Conservation (phyloP, 2,329 filamentous ascomycete genomes). For the Magnaporthiopsis poae region DNA sequence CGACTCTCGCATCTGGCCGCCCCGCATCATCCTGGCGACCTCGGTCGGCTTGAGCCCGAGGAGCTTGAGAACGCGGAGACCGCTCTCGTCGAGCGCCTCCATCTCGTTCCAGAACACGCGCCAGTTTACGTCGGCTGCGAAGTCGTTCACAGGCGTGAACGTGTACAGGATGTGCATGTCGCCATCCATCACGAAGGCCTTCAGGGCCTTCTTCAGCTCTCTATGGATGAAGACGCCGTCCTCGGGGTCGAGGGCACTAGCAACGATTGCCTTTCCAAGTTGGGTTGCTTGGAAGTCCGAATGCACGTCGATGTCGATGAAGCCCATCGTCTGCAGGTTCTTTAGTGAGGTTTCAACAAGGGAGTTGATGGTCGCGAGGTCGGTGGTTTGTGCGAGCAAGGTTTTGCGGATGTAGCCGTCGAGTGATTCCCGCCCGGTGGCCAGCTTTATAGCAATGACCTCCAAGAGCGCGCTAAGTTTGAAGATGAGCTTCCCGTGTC, state of each 20-base stretch:
- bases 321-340: conserved; percentile 25
- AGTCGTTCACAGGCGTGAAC: conserved; percentile 61
- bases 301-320: conserved; percentile 41
- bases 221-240: conserved; percentile 64
- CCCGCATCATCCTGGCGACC: conserved; percentile 61
- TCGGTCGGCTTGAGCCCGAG: conserved; percentile 58
- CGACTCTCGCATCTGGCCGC: conserved; percentile 52
- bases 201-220: conserved; percentile 57
- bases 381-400: conserved; percentile 50
- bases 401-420: conserved; percentile 61
- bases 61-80: conserved; percentile 56
- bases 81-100: conserved; percentile 60
- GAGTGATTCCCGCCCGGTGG: conserved; percentile 54
- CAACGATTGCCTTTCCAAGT: conserved; percentile 61
- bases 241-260: conserved; percentile 62
- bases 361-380: conserved; percentile 36
- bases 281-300: conserved; percentile 51
- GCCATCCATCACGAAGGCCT: conserved; percentile 69
- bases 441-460: conserved; percentile 57
- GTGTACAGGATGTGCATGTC: conserved; percentile 73
- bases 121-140: conserved; percentile 55
- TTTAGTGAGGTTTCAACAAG: conserved; percentile 49
- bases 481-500: conserved; percentile 41
- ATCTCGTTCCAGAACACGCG: conserved; percentile 61
- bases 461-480: conserved; percentile 62